Conservation (phyloP, 495 filamentous ascomycete genomes). For the Aeminium ludgeri region DNA sequence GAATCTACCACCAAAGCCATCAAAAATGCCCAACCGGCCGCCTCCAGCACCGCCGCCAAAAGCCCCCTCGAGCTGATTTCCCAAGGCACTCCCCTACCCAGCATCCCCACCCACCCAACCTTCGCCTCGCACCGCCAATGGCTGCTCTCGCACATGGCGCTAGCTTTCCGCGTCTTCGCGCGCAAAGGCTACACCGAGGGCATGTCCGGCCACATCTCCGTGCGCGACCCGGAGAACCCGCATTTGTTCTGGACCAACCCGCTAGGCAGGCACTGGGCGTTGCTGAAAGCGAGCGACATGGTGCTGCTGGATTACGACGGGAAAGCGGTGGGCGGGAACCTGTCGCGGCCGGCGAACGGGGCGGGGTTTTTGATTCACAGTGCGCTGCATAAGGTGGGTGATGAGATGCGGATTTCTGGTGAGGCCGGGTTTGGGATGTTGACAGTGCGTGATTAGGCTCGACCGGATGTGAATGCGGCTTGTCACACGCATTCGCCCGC, state of each 20-base stretch:
- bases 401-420: too few relatives aligned
- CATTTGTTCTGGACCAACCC: slow-evolving; percentile 50
- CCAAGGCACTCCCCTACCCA: slow-evolving; percentile 19
- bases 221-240: slow-evolving; percentile 42
- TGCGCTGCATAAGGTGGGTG: slow-evolving; percentile 23
- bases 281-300: slow-evolving; percentile 26
- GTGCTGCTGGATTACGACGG: slow-evolving; percentile 26
- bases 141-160: slow-evolving; percentile 41
- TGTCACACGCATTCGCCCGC: slow-evolving; percentile 24
- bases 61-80: slow-evolving; percentile 25
- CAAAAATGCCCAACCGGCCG: background rate
- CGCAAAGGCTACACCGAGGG: slow-evolving; percentile 46
- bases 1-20: background rate
- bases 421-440: too few relatives aligned
- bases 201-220: slow-evolving; percentile 46
- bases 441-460: too few relatives aligned
- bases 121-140: slow-evolving; percentile 28
- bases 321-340: slow-evolving; percentile 25
- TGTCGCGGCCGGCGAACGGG: slow-evolving; percentile 23
- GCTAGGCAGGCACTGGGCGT: slow-evolving; percentile 23
- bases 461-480: slow-evolving; percentile 26
- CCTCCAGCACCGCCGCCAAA: slow-evolving; percentile 5
- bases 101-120: slow-evolving; percentile 17
- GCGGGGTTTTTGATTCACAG: slow-evolving; percentile 28
- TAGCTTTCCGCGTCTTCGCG: slow-evolving; percentile 41